These are phyloP conservation scores for Pichia exigua DNA, from an alignment of 805 yeast genomes.

Conservation along the genomic window DNA sequence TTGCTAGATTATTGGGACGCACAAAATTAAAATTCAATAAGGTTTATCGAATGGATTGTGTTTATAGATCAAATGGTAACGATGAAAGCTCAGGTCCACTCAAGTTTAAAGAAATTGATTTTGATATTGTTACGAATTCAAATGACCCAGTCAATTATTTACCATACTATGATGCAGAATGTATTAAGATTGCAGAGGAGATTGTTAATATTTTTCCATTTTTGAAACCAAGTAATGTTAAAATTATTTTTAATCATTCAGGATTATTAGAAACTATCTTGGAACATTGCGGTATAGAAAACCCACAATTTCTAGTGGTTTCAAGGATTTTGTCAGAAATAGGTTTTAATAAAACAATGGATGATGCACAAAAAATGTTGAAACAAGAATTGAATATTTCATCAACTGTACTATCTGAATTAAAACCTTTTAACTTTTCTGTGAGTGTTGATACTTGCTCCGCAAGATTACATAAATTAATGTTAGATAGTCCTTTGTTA, in stretches of 20 bases:
- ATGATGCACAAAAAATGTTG: constrained; percentile 42
- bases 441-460: constrained; percentile 60
- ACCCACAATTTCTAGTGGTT: constrained; percentile 63
- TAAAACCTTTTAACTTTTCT: constrained; percentile 72
- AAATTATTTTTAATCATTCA: constrained; percentile 68
- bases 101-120: constrained; percentile 74
- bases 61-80: constrained; percentile 59
- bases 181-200: constrained; percentile 75
- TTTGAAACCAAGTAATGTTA: constrained; percentile 46
- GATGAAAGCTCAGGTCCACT: constrained; percentile 64
- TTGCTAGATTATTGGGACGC: constrained; percentile 77
- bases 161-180: constrained; percentile 76
- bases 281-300: constrained; percentile 74
- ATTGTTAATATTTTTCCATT: constrained; percentile 60
- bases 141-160: constrained; percentile 26
- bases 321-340: constrained; percentile 67
- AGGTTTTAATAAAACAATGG: constrained; percentile 59
- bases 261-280: constrained; percentile 69
- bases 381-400: constrained; percentile 67
- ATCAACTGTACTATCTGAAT: constrained; percentile 72
- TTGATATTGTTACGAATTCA: constrained; percentile 59
- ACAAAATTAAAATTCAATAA: constrained; percentile 47
- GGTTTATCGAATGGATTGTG: constrained; percentile 69
- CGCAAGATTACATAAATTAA: constrained; percentile 53
- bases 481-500: constrained; percentile 66